Evolutionary conservation across 148 eudicot genomes (phyloP).

Genomic region (Dianthus caryophyllus): DNA sequence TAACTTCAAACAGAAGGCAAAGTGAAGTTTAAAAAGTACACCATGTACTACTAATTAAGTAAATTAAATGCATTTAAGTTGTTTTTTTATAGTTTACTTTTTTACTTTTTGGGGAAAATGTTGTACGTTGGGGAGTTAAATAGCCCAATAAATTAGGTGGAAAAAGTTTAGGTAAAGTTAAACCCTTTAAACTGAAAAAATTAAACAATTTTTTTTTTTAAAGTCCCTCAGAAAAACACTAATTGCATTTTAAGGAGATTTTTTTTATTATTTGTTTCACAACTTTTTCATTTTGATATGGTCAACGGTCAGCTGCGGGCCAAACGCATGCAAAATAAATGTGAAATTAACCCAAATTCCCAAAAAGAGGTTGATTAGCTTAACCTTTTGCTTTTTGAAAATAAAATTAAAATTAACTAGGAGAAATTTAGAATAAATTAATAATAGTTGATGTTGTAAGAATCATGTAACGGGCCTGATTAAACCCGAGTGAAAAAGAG

Average conservation of each 20-base stretch:
- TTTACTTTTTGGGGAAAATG: slow-evolving; percentile 21
- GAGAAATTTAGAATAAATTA: too few relatives aligned
- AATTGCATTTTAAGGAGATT: slow-evolving; percentile 8
- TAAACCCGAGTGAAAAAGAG: too few relatives aligned
- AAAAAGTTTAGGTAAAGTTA: slow-evolving; percentile 28
- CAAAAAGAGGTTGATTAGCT: not conserved
- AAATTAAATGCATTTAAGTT: slow-evolving; percentile 7
- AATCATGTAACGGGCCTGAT: too few relatives aligned
- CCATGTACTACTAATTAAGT: not conserved
- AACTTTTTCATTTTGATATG: not conserved
- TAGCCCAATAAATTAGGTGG: slow-evolving; percentile 18
- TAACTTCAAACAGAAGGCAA: slow-evolving; percentile 29
- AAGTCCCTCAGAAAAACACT: not conserved
- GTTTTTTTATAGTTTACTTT: too few relatives aligned
- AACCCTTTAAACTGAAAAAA: slow-evolving; percentile 12
- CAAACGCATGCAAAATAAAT: slow-evolving; percentile 29
- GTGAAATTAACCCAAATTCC: slow-evolving; percentile 9
- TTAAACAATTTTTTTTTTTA: too few relatives aligned
- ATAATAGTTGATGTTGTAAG: too few relatives aligned
- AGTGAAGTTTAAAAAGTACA: not conserved
- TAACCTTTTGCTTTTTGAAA: not conserved
- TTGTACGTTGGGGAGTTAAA: slow-evolving; percentile 7
- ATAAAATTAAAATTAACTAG: not conserved
- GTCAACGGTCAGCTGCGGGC: slow-evolving; percentile 31
- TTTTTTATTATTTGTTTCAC: not conserved